These are phyloP conservation scores for Aplosporella prunicola DNA, from an alignment of 2,329 filamentous ascomycete species.

Conservation along the genomic window DNA sequence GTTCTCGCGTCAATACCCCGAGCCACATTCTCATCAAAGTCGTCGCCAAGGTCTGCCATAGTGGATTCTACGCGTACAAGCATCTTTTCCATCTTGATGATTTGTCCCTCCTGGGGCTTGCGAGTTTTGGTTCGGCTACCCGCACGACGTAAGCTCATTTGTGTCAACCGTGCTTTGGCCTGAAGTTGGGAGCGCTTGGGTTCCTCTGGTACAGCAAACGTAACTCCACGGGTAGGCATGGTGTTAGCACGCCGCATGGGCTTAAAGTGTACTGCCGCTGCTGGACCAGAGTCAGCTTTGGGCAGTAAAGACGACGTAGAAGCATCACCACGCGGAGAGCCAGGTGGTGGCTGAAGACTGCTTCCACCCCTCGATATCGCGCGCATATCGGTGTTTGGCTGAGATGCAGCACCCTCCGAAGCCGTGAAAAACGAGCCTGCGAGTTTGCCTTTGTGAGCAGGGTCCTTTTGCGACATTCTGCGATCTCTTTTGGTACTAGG, in stretches of 20 bases:
- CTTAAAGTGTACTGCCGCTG: neutral
- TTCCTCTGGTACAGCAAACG: conserved; percentile 34
- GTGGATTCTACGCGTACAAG: conserved; percentile 52
- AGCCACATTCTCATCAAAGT: conserved; percentile 56
- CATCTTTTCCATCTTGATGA: conserved; percentile 61
- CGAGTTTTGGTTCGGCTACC: conserved; percentile 28
- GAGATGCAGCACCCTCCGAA: neutral
- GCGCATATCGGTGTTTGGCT: neutral
- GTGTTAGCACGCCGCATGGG: neutral
- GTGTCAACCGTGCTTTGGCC: conserved; percentile 29
- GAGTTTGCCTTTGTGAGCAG: neutral
- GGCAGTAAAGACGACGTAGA: conserved; percentile 29
- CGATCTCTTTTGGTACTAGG: neutral
- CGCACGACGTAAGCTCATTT: conserved; percentile 28
- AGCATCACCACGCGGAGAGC: conserved; percentile 19
- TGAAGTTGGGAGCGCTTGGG: conserved; percentile 29
- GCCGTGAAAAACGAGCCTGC: conserved; percentile 9
- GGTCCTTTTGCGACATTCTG: neutral
- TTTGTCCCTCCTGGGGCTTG: conserved; percentile 46
- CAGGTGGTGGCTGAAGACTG: conserved; percentile 13
- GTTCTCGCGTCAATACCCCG: conserved; percentile 48
- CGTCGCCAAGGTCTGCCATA: conserved; percentile 43
- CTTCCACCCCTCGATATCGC: conserved; percentile 5
- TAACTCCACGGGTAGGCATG: too few species aligned
- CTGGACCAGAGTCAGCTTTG: conserved; percentile 20